phyloP scores from a whole-genome alignment of 2,329 filamentous ascomycete species.

The Cephalotrichum gorgonifer region DNA sequence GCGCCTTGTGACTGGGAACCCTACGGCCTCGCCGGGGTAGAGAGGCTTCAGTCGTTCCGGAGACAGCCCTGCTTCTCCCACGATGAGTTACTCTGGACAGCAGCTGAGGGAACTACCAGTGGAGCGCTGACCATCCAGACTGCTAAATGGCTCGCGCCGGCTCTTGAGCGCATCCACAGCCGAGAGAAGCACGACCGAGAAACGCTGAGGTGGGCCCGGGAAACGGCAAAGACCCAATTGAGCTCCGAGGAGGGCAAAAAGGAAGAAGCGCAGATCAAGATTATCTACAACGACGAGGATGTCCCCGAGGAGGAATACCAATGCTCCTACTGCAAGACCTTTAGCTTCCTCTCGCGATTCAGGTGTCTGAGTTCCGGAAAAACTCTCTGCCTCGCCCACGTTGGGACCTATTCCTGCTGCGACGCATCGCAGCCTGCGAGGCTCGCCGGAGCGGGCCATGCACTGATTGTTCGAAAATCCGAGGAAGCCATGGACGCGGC shows the following conservation, averaged over 20 bases:
- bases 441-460: slow-evolving; percentile 60
- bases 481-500: slow-evolving; percentile 57
- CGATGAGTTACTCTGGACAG: slow-evolving; percentile 86
- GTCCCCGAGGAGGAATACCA: slow-evolving; percentile 87
- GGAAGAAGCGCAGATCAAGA: slow-evolving; percentile 39
- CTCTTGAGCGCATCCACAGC: slow-evolving; percentile 65
- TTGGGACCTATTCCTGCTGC: slow-evolving; percentile 73
- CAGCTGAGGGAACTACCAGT: slow-evolving; percentile 66
- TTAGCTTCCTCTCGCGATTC: slow-evolving; percentile 83
- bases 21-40: slow-evolving; percentile 75
- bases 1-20: slow-evolving; percentile 93
- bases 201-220: slow-evolving; percentile 51
- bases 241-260: not conserved
- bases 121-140: slow-evolving; percentile 64
- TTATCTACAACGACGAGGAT: slow-evolving; percentile 57
- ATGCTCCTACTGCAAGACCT: slow-evolving; percentile 85
- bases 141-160: slow-evolving; percentile 89
- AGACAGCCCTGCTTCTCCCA: slow-evolving; percentile 95
- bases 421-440: slow-evolving; percentile 55
- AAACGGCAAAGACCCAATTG: slow-evolving; percentile 17
- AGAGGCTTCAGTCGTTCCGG: slow-evolving; percentile 76
- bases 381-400: slow-evolving; percentile 72
- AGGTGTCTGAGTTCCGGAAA: slow-evolving; percentile 75
- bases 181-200: slow-evolving; percentile 62
- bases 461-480: slow-evolving; percentile 66